Conservation (phyloP, 768 basidiomycete species). For the Macrolepiota albuminosa region DNA sequence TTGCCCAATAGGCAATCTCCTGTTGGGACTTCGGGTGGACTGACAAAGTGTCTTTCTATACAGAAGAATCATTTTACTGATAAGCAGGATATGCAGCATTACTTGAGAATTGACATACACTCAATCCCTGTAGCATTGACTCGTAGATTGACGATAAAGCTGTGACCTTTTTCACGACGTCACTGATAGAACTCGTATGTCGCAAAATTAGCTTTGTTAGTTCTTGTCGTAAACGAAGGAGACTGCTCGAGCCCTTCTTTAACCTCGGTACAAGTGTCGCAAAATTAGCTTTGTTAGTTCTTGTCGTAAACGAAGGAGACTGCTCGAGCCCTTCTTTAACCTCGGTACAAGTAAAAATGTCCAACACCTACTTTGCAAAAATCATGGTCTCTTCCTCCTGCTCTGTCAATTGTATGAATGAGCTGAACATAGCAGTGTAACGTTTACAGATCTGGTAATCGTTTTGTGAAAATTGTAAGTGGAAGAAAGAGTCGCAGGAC, state of each 20-base stretch:
- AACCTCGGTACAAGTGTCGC: slow-evolving; percentile 25
- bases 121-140: slow-evolving; percentile 67
- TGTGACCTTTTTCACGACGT: slow-evolving; percentile 56
- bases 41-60: slow-evolving; percentile 60
- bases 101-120: slow-evolving; percentile 41
- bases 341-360: background rate
- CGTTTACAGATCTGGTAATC: slow-evolving; percentile 57
- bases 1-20: slow-evolving; percentile 84
- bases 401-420: slow-evolving; percentile 73
- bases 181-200: slow-evolving; percentile 66
- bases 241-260: slow-evolving; percentile 36
- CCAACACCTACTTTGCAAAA: slow-evolving; percentile 74
- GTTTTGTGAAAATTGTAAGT: background rate
- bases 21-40: slow-evolving; percentile 83
- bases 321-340: slow-evolving; percentile 24
- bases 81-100: background rate
- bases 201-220: slow-evolving; percentile 67
- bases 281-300: slow-evolving; percentile 76
- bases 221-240: slow-evolving; percentile 82
- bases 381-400: slow-evolving; percentile 95
- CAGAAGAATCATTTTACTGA: background rate
- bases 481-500: slow-evolving; percentile 14
- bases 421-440: slow-evolving; percentile 79
- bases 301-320: slow-evolving; percentile 78
- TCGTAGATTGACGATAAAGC: slow-evolving; percentile 75